phyloP scores from a whole-genome alignment of 192 early-diverging fungal species.

The Podila clonocystis region DNA sequence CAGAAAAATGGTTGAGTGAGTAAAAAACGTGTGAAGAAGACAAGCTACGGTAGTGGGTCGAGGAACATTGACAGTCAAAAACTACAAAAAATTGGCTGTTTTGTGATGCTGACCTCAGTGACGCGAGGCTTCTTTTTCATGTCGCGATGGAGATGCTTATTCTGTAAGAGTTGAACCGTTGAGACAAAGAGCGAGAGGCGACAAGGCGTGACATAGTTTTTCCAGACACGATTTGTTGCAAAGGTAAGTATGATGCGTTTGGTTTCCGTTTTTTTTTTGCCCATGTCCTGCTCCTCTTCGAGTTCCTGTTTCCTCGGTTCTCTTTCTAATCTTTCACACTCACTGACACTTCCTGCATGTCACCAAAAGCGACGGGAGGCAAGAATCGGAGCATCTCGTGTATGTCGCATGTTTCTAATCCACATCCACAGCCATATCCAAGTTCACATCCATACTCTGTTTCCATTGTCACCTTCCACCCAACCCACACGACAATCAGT shows the following conservation, averaged over 20 bases:
- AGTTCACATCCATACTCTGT: too few species aligned
- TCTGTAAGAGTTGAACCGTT: constrained; percentile 22
- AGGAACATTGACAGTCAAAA: background rate
- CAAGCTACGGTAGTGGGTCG: background rate
- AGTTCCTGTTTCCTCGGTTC: background rate
- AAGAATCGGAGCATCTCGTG: background rate
- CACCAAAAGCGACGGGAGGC: background rate
- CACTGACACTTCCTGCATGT: too few species aligned
- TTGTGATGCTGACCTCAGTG: constrained; percentile 55
- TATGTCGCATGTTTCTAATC: too few species aligned
- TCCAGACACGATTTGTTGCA: too few species aligned
- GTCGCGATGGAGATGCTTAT: constrained; percentile 59
- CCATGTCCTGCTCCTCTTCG: background rate
- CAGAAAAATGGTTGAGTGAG: background rate
- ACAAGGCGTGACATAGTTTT: constrained; percentile 10
- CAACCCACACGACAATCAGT: too few species aligned
- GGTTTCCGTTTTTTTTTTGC: background rate
- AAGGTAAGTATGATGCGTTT: constrained; percentile 25
- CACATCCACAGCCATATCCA: too few species aligned
- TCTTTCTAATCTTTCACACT: too few species aligned
- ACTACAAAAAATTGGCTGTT: background rate
- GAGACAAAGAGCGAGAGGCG: constrained; percentile 3
- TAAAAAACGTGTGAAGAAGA: background rate
- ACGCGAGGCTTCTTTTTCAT: constrained; percentile 59
- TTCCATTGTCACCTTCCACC: too few species aligned